A percentile compares a stretch with the other conserved stretches of the same genome.
Conservation (phyloP, 2,329 filamentous ascomycete species). For the Arthrobotrys entomopaga region DNA sequence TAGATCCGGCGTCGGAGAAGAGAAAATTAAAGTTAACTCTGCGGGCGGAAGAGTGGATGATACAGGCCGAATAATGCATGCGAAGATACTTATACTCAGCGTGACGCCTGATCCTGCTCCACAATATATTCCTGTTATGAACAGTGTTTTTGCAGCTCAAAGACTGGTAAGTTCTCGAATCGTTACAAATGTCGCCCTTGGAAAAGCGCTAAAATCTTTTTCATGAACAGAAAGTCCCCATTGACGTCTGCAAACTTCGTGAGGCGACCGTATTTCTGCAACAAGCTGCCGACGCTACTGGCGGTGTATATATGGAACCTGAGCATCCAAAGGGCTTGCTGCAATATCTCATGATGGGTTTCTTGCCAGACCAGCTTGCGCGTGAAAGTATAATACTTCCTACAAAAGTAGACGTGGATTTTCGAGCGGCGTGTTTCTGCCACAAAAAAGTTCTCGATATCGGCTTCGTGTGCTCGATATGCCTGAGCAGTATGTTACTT, state of each 20-base stretch:
- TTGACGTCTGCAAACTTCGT: conserved; percentile 88
- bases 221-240: conserved; percentile 76
- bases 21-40: conserved; percentile 60
- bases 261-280: conserved; percentile 92
- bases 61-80: conserved; percentile 67
- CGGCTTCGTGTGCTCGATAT: conserved; percentile 95
- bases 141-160: conserved; percentile 94
- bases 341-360: conserved; percentile 91
- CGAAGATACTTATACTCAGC: conserved; percentile 87
- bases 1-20: conserved; percentile 57
- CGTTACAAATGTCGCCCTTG: not conserved
- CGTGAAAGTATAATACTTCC: conserved; percentile 77
- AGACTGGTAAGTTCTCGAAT: conserved; percentile 60
- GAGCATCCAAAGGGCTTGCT: conserved; percentile 76
- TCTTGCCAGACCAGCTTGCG: conserved; percentile 76
- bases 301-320: conserved; percentile 74
- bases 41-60: conserved; percentile 54
- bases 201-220: not conserved
- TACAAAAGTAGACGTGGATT: conserved; percentile 87
- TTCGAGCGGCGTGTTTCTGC: conserved; percentile 97
- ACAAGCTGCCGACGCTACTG: conserved; percentile 81
- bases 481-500: conserved; percentile 75
- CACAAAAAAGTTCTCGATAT: conserved; percentile 90
- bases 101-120: conserved; percentile 87
- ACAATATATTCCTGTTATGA: conserved; percentile 98